Percentiles rank a stretch among this genome's conserved stretches.
phyloP scores from a whole-genome alignment of 2,329 filamentous ascomycete species.

The Aspergillus pseudonomiae region DNA sequence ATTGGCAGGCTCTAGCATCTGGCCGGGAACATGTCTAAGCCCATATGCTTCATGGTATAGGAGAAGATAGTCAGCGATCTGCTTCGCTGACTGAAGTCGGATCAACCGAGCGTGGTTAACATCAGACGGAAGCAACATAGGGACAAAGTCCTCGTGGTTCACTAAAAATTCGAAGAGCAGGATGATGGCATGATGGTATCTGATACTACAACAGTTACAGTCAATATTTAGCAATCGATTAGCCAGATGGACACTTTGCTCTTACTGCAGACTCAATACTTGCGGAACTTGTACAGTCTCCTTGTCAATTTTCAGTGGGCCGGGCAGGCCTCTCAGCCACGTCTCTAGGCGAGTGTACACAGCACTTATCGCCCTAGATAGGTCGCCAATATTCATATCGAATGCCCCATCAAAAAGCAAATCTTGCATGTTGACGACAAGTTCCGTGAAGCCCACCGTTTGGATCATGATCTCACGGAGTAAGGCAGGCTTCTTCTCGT shows the following conservation, averaged over 20 bases:
- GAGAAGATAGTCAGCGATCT: conserved; percentile 31
- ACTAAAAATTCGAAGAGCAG: conserved; percentile 29
- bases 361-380: conserved; percentile 22
- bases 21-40: conserved; percentile 31
- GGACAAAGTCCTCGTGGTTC: conserved; percentile 17
- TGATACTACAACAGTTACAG: conserved; percentile 26
- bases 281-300: conserved; percentile 25
- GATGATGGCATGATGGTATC: conserved; percentile 31
- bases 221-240: neutral
- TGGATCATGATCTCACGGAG: conserved; percentile 30
- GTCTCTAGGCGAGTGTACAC: conserved; percentile 26
- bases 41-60: conserved; percentile 33
- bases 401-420: conserved; percentile 28
- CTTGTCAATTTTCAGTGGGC: conserved; percentile 18
- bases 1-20: conserved; percentile 30
- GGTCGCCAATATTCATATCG: conserved; percentile 14
- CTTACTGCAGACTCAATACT: conserved; percentile 35
- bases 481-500: conserved; percentile 27
- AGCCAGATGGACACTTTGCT: neutral
- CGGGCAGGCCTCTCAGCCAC: conserved; percentile 28
- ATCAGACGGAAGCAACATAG: conserved; percentile 11
- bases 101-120: conserved; percentile 18
- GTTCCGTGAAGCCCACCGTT: conserved; percentile 26
- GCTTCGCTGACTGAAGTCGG: conserved; percentile 26
- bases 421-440: conserved; percentile 27